Base-by-base conservation (phyloP, 208 protist genomes). In the Leishmania guyanensis region DNA sequence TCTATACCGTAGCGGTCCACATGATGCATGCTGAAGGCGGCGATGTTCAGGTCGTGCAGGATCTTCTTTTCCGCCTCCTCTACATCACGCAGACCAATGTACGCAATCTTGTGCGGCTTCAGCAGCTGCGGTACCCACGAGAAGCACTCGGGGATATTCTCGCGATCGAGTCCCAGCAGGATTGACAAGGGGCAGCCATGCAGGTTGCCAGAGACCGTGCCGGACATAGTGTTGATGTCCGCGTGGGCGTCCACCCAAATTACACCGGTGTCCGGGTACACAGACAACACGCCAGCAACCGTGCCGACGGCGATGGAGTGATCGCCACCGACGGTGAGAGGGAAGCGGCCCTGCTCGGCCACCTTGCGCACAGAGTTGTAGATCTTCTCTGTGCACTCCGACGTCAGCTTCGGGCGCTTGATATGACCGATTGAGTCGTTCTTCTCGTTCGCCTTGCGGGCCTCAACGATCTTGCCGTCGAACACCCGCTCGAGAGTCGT, bases 231-330 rank as follows among this genome's bases (percentile, higher is more conserved):
- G 82, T 96, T 96, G 82, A 96, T 96, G 72, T 96, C 92, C 8
- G 91, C 89, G 66, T 96, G 92, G 17, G 92, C 92, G 75, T 96
- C 92, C 12, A 96, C 87, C 92, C 92, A 96, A 29, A 96, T 83
- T 12, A 96, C 80, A 54, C 90, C 87, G 6, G 89, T 81, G 65
- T 93, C 85, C 62, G 91, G 89, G 70, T 91, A 72, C 60, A 80
- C 76, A 3, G 85, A 78, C n/a, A 92, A 78, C 33, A 88, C 79
- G 26, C 81, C 90, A 12, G 82, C 82, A 29, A 93, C 85, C 22
- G 90, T 90, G 73, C 87, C 89, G 33, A 92, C 89, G 20, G 86
- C 78, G 58, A 92, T 80, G 70, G 83, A 90, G 76, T 89, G 86
- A 51, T 90, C 88, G 16, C 85, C 89, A 29, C 87, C 84, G 62